phyloP scores from a whole-genome alignment of 1,284 basidiomycete genomes.

The Phlebopus sp. region DNA sequence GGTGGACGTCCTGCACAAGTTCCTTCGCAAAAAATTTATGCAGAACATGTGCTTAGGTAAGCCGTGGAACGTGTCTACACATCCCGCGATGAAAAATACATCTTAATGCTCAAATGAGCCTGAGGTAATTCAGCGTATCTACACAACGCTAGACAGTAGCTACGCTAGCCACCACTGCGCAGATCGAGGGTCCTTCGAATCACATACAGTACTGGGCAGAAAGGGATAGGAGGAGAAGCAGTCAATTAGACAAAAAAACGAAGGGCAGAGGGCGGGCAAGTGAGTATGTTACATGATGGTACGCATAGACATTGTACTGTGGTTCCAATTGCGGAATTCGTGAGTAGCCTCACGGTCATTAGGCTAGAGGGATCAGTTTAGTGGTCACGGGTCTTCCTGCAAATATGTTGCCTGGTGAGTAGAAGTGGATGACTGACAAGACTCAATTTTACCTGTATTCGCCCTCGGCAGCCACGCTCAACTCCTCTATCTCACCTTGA shows the following conservation, averaged over 20 bases:
- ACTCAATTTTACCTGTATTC: conserved; percentile 72
- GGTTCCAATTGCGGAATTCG: background rate
- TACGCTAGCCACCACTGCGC: no score
- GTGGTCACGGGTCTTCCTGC: conserved; percentile 80
- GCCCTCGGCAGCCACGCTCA: conserved; percentile 85
- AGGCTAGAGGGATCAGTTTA: conserved; percentile 37
- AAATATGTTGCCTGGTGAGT: conserved; percentile 12
- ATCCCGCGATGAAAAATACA: no score
- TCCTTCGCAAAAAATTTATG: no score
- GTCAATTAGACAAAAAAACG: background rate
- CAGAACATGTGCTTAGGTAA: background rate
- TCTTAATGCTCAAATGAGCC: no score
- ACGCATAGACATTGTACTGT: conserved; percentile 9
- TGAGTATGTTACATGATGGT: conserved; percentile 15
- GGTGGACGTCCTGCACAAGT: no score
- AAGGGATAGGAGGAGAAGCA: background rate
- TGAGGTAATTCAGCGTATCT: no score
- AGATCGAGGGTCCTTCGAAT: background rate
- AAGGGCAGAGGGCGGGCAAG: conserved; percentile 2
- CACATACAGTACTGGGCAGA: conserved; percentile 6
- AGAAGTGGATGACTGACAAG: background rate
- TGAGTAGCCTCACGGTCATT: background rate
- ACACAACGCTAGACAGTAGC: background rate
- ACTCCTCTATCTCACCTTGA: conserved; percentile 89
- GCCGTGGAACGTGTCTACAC: no score